phyloP scores from a whole-genome alignment of 371 early-diverging fungal genomes.

The Thermomucor indicae-seudaticae region DNA sequence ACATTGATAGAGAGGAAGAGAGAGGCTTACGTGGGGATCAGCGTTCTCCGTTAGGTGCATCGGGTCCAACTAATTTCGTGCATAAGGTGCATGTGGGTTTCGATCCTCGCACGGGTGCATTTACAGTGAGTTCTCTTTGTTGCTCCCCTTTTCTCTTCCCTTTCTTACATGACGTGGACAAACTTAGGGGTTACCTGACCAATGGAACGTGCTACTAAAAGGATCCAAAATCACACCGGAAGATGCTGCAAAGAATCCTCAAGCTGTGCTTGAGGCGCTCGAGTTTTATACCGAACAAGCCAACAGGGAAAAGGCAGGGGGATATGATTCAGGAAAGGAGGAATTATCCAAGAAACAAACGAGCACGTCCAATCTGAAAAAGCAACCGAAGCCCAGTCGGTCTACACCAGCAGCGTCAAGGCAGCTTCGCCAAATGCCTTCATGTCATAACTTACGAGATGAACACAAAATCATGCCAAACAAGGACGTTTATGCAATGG shows the following conservation, averaged over 20 bases:
- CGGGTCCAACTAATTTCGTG: constrained; percentile 91
- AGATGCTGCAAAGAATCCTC: constrained; percentile 94
- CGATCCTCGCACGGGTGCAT: constrained; percentile 89
- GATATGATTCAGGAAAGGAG: background rate
- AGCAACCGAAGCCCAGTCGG: constrained; percentile 5
- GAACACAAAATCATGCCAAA: too few relatives aligned
- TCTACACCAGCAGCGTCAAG: constrained; percentile 4
- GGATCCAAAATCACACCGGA: constrained; percentile 91
- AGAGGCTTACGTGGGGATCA: too few relatives aligned
- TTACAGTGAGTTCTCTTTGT: constrained; percentile 65
- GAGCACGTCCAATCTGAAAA: too few relatives aligned
- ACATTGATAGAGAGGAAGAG: too few relatives aligned
- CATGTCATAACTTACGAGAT: too few relatives aligned
- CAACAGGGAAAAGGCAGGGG: constrained; percentile 47
- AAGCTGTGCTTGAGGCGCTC: constrained; percentile 94
- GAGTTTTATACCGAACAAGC: constrained; percentile 93
- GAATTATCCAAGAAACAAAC: background rate
- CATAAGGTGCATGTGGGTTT: constrained; percentile 97
- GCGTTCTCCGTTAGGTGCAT: constrained; percentile 68
- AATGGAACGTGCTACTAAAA: constrained; percentile 89
- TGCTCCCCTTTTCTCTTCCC: background rate
- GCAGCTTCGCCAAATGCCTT: background rate
- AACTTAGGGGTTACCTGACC: constrained; percentile 82
- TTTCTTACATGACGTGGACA: background rate
- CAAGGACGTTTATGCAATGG: too few relatives aligned